A percentile compares a stretch with the other conserved stretches of the same genome.
These are phyloP conservation scores for Misopates orontium DNA, from an alignment of 257 asterid genomes.

Conservation along the genomic window DNA sequence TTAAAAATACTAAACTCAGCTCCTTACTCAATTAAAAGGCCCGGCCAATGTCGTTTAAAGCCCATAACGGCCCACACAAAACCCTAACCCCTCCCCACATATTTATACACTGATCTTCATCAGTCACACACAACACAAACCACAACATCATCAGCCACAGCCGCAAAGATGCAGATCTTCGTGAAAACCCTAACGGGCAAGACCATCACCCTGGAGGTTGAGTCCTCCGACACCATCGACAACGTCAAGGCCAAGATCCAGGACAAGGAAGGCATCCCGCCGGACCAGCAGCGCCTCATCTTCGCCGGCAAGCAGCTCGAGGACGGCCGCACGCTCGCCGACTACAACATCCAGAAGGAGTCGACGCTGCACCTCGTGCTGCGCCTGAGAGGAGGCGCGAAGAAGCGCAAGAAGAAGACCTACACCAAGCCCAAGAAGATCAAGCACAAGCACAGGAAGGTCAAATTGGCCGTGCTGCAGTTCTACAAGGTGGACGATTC, in stretches of 20 bases:
- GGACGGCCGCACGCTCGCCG: conserved; percentile 66
- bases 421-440: conserved; percentile 76
- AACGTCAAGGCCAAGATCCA: conserved; percentile 58
- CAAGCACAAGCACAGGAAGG: conserved; percentile 76
- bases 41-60: too few relatives aligned
- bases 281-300: conserved; percentile 60
- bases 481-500: conserved; percentile 72
- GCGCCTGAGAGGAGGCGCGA: conserved; percentile 74
- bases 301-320: conserved; percentile 68
- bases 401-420: conserved; percentile 80
- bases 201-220: conserved; percentile 61
- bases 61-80: too few relatives aligned
- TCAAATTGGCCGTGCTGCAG: conserved; percentile 63
- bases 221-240: conserved; percentile 62
- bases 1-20: too few relatives aligned
- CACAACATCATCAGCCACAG: neutral
- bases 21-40: too few relatives aligned
- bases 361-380: conserved; percentile 70
- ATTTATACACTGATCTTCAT: too few relatives aligned
- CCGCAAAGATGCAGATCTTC: conserved; percentile 73
- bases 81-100: too few relatives aligned
- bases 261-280: conserved; percentile 63
- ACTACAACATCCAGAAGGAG: conserved; percentile 69
- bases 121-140: too few relatives aligned
- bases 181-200: conserved; percentile 81